A percentile compares a stretch with the other conserved stretches of the same genome.
Conservation (phyloP, 2,329 filamentous ascomycete genomes). For the Fusarium pseudocircinatum region DNA sequence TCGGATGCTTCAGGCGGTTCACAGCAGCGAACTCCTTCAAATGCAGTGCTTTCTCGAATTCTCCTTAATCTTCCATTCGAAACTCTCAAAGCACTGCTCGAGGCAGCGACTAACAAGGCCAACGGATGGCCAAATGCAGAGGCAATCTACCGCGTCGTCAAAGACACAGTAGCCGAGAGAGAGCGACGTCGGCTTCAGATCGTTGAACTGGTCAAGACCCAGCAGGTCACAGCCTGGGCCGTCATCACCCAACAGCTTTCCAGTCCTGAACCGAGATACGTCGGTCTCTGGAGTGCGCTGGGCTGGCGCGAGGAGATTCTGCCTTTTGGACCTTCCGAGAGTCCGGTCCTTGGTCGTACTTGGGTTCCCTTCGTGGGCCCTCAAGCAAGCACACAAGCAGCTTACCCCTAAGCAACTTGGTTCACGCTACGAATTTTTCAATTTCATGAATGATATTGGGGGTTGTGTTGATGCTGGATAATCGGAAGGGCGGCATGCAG, state of each 20-base stretch:
- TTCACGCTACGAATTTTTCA: conserved; percentile 25
- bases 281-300: conserved; percentile 57
- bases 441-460: conserved; percentile 26
- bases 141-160: conserved; percentile 59
- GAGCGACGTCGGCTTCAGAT: conserved; percentile 63
- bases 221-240: conserved; percentile 48
- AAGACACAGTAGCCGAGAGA: conserved; percentile 63
- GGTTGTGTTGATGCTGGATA: conserved; percentile 27
- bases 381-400: conserved; percentile 37
- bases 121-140: conserved; percentile 61
- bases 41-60: conserved; percentile 69
- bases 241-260: conserved; percentile 50
- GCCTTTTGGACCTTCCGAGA: conserved; percentile 51
- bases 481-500: not conserved
- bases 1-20: conserved; percentile 47
- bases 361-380: conserved; percentile 53
- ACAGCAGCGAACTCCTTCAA: conserved; percentile 47
- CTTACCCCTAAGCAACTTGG: conserved; percentile 43
- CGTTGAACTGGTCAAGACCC: conserved; percentile 54
- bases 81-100: conserved; percentile 71
- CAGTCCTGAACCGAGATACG: conserved; percentile 51
- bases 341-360: conserved; percentile 55
- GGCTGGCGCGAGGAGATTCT: conserved; percentile 60
- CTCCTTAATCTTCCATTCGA: conserved; percentile 76
- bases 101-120: conserved; percentile 62